Conservation (phyloP, 176 grass and related monocot species). For the Lolium perenne region DNA sequence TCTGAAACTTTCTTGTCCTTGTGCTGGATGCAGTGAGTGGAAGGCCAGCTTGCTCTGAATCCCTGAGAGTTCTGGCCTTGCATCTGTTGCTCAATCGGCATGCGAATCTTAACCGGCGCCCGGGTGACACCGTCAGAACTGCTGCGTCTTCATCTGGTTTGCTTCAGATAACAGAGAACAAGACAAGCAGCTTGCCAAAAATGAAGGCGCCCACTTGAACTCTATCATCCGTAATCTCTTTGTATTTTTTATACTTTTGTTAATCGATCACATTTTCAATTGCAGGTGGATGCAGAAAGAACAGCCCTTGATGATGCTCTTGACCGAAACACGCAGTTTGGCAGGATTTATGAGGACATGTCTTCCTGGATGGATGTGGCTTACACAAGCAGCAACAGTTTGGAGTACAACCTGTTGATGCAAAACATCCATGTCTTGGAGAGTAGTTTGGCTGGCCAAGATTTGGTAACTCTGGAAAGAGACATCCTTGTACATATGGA, state of each 20-base stretch:
- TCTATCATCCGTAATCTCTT: not conserved
- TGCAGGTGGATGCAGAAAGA: slow-evolving; percentile 46
- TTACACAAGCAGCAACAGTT: slow-evolving; percentile 23
- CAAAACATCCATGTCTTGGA: slow-evolving; percentile 69
- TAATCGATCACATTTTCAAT: slow-evolving; percentile 19
- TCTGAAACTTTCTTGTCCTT: slow-evolving; percentile 9
- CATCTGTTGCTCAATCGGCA: slow-evolving; percentile 45
- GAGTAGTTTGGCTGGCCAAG: slow-evolving; percentile 58
- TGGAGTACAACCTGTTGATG: slow-evolving; percentile 66
- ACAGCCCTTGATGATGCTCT: slow-evolving; percentile 14
- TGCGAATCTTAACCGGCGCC: not conserved
- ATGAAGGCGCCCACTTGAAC: slow-evolving; percentile 28
- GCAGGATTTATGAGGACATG: slow-evolving; percentile 38
- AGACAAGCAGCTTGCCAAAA: slow-evolving; percentile 19
- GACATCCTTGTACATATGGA: slow-evolving; percentile 66
- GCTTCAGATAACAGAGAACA: slow-evolving; percentile 48
- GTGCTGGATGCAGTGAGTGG: slow-evolving; percentile 37
- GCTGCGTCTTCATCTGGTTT: slow-evolving; percentile 32
- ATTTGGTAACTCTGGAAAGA: slow-evolving; percentile 56
- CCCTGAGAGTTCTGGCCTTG: slow-evolving; percentile 27
- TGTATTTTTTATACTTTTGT: slow-evolving; percentile 18
- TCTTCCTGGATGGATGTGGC: slow-evolving; percentile 42
- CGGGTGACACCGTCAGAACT: not conserved
- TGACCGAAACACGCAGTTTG: slow-evolving; percentile 23
- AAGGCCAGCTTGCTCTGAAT: slow-evolving; percentile 36